Evolutionary conservation across 148 eudicot species (phyloP).

Genomic region (Amaranthus hypochondriacus): DNA sequence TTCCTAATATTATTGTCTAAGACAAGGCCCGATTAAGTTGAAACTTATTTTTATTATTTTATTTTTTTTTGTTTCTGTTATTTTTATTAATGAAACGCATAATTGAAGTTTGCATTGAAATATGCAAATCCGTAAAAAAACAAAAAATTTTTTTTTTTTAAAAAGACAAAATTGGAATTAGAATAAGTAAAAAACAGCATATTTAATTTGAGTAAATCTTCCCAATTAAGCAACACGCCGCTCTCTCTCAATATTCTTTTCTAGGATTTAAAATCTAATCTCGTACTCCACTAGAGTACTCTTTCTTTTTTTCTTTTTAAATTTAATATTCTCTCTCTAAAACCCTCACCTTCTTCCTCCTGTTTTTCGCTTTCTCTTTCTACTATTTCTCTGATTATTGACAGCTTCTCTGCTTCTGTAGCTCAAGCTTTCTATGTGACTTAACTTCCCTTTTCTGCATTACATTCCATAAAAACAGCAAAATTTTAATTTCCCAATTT

Average conservation of each 20-base stretch:
- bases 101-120: no score
- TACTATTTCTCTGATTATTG: background rate
- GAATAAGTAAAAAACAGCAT: no score
- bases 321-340: constrained; percentile 1
- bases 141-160: no score
- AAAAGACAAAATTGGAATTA: no score
- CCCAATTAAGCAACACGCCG: constrained; percentile 24
- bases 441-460: constrained; percentile 17
- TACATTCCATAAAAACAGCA: background rate
- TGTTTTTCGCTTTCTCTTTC: constrained; percentile 13
- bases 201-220: constrained; percentile 6
- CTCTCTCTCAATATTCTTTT: background rate
- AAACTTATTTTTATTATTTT: background rate
- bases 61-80: background rate
- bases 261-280: constrained; percentile 13
- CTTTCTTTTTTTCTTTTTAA: background rate
- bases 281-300: background rate
- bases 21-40: no score
- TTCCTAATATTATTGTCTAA: no score
- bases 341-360: constrained; percentile 2
- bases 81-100: no score
- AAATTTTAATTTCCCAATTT: background rate
- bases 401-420: constrained; percentile 7
- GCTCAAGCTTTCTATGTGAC: constrained; percentile 37
- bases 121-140: no score